Base-by-base conservation (phyloP, 305 asterid genomes). In the Fraxinus paxiana region DNA sequence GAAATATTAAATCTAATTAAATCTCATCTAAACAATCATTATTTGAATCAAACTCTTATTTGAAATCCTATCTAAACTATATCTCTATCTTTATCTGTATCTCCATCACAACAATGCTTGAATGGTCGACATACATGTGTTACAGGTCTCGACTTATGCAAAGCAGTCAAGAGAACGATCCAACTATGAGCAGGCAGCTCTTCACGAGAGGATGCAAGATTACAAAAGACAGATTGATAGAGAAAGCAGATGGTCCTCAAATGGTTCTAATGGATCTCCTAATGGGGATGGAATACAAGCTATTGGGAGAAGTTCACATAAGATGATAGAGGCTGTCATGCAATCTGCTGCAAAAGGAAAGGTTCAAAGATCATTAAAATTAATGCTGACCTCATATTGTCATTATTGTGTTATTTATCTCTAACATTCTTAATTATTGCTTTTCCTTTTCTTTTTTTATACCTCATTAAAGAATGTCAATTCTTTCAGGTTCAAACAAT, bases 291-390 rank as follows among this genome's bases (percentile, higher is more conserved):
- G 98, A 77, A 92, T 94, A 84, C 98, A 93, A 85, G 91, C 99
- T 78, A 90, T 97, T 75, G 97, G 98, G 74, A 88, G 98, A 88
- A 97, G 99, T 88, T 97, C 99, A 12, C 98, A 97, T 90, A 97
- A 97, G 92, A 92, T 92, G 97, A 95, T 97, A 73, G 98, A 97
- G 87, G 98, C 99, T 30, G 98, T 91, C 81, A 94, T 97, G 99
- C 98, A 92, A 87, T 92, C 99, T 51, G 98, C 98, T 75, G 90
- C 99, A 76, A 92, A 88, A 88, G 99, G 99, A 89, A 97, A 97
- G 99, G 98, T 94, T 74, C 59, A 69, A 51, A 77, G 81, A 79
- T 43, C 72, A 28, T 86, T 73, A 67, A 78, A 77, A 34, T 72
- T 82, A 59, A 43, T 37, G 74, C 31, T 37, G 51, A 82, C 63